Base-by-base conservation (phyloP, 441 rosid species). In the Euphorbia corollata region DNA sequence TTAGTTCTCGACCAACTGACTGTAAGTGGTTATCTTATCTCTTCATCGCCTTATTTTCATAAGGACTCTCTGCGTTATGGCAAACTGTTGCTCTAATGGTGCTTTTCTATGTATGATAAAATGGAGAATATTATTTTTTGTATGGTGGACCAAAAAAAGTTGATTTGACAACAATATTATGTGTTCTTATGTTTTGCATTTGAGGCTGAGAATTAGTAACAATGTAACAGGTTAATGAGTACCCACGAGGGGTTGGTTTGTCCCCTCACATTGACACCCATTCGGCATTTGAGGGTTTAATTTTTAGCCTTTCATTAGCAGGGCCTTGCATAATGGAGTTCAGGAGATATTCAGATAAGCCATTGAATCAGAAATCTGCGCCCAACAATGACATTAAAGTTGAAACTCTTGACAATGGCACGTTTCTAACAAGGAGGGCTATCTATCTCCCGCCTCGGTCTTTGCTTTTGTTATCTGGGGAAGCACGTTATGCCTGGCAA, bases 291-390 rank as follows among this genome's bases (percentile, higher is more conserved):
- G 91, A 83, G 74, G 97, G 87, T 74, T 85, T 79, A 61, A 90
- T 93, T 71, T 93, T 89, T 78, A 93, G 96, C 80, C 96, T 93
- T 77, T 90, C 97, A 63, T 77, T 90, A 86, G 92, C 95, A 45
- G 98, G 98, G 71, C 97, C 98, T 75, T 90, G 97, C 80, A 80
- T 90, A 57, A 90, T 93, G 98, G 98, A 93, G 73, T 93, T 93
- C 71, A 85, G 98, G 80, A 88, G 77, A 83, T 88, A 86, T 72
- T 77, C 73, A 62, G 81, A 71, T 63, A 85, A 83, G 65, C 72
- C 82, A 24, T 77, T 84, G 85, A 57, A 51, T 82, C 76, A 70
- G 41, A 80, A 76, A 64, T 47, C 68, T 71, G 48, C 60, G 57
- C 71, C 87, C 65, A 61, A 47, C 61, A 73, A 47, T 58, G 77